Conservation (phyloP, 2,329 filamentous ascomycete species). For the Thyridium curvatum region DNA sequence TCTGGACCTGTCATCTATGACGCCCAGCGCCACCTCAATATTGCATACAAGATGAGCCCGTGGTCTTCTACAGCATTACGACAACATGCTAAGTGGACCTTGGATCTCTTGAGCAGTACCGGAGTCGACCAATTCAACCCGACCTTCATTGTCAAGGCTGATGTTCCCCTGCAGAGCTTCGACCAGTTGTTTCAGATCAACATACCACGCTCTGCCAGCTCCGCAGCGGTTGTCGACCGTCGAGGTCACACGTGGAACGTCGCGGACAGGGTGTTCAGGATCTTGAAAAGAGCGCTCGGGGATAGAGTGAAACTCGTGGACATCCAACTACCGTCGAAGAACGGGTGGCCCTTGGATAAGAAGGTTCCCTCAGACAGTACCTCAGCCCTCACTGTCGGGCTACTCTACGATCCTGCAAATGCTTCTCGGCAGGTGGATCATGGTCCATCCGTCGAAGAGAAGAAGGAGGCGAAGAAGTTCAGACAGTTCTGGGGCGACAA, state of each 20-base stretch:
- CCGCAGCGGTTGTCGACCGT: constrained; percentile 19
- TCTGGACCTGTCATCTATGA: constrained; percentile 71
- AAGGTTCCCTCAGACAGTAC: not conserved
- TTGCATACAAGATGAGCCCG: constrained; percentile 83
- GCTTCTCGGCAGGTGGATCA: constrained; percentile 76
- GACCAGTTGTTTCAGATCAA: constrained; percentile 38
- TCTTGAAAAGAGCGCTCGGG: constrained; percentile 65
- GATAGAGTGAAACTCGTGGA: constrained; percentile 67
- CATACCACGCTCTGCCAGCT: constrained; percentile 4
- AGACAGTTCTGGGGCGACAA: constrained; percentile 93
- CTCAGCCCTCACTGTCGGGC: constrained; percentile 48
- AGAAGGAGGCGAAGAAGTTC: constrained; percentile 74
- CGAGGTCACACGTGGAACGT: constrained; percentile 38
- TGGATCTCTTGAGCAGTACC: constrained; percentile 64
- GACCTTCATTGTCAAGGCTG: constrained; percentile 66
- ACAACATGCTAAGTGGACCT: constrained; percentile 67
- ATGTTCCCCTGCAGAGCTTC: constrained; percentile 48
- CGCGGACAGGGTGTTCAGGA: constrained; percentile 53
- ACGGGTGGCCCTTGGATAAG: too few species aligned
- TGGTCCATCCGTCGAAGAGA: constrained; percentile 80
- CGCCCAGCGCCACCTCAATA: constrained; percentile 64
- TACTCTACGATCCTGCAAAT: constrained; percentile 68
- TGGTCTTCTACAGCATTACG: constrained; percentile 75
- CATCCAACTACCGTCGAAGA: constrained; percentile 32
- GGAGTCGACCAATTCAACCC: constrained; percentile 76